Conservation (phyloP, 2,329 filamentous ascomycete species). For the Penicillium paneum region DNA sequence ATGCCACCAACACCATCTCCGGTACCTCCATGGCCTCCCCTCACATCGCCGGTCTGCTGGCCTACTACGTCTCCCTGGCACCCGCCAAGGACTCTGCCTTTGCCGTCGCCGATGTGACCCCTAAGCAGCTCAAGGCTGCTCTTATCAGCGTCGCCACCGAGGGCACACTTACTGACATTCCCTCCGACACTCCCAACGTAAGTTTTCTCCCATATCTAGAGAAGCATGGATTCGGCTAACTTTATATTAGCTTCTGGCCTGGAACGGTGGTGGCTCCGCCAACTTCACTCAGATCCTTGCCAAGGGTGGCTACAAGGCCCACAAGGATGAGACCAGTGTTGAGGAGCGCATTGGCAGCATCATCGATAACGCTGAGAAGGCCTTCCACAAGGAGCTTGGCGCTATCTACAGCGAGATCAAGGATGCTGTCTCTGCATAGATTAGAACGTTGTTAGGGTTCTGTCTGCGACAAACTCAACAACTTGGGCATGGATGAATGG, state of each 20-base stretch:
- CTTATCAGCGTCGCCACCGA: conserved; percentile 79
- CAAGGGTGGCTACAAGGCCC: conserved; percentile 65
- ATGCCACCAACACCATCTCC: conserved; percentile 97
- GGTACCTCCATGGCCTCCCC: conserved; percentile 99
- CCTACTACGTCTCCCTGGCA: conserved; percentile 97
- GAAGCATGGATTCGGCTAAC: conserved; percentile 22
- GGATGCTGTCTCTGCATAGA: conserved; percentile 43
- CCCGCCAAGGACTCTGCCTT: conserved; percentile 86
- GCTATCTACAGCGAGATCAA: conserved; percentile 46
- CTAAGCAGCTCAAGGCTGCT: conserved; percentile 88
- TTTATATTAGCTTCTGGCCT: conserved; percentile 69
- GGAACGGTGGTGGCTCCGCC: conserved; percentile 93
- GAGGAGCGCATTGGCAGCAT: conserved; percentile 42
- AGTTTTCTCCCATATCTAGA: conserved; percentile 26
- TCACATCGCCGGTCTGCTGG: conserved; percentile 91
- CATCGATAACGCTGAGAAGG: conserved; percentile 49
- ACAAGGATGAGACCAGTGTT: conserved; percentile 23
- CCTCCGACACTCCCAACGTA: conserved; percentile 79
- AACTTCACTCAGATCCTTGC: conserved; percentile 85
- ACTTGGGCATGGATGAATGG: conserved; percentile 25
- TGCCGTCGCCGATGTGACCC: conserved; percentile 82
- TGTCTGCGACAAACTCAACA: conserved; percentile 21
- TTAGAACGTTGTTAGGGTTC: conserved; percentile 33
- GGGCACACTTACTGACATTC: conserved; percentile 75
- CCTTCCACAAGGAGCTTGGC: conserved; percentile 46